These are phyloP conservation scores for Bathelium albidoporum DNA, from an alignment of 495 filamentous ascomycete genomes.

Conservation along the genomic window DNA sequence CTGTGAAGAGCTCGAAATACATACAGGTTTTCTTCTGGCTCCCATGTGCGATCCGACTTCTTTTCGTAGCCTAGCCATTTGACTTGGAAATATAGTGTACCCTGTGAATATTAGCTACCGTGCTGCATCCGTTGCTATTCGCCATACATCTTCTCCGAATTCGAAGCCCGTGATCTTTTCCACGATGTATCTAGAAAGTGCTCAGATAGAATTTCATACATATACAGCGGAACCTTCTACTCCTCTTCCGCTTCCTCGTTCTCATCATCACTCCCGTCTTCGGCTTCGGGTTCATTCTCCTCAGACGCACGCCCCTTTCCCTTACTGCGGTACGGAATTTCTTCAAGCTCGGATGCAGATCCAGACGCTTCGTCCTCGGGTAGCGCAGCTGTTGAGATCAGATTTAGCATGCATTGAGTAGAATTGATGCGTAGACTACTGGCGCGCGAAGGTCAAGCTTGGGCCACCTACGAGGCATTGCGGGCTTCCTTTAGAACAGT, in stretches of 20 bases:
- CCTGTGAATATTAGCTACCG: conserved; percentile 26
- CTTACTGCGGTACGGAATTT: conserved; percentile 25
- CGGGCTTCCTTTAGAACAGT: background rate
- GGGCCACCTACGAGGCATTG: conserved; percentile 10
- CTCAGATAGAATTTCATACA: conserved; percentile 27
- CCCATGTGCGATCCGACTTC: conserved; percentile 46
- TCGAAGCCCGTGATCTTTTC: conserved; percentile 46
- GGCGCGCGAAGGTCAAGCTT: background rate
- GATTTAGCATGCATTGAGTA: background rate
- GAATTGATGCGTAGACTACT: background rate
- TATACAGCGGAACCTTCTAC: conserved; percentile 36
- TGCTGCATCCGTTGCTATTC: background rate
- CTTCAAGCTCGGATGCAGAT: conserved; percentile 19
- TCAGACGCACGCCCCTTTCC: conserved; percentile 25
- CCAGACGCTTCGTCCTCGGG: conserved; percentile 25
- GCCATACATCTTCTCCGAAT: conserved; percentile 33
- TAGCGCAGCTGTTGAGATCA: conserved; percentile 21
- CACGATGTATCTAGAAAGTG: conserved; percentile 44
- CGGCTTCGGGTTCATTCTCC: conserved; percentile 28
- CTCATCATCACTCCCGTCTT: conserved; percentile 28
- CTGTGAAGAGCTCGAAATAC: conserved; percentile 22
- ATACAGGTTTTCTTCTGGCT: conserved; percentile 48
- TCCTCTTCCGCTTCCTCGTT: conserved; percentile 35
- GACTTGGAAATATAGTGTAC: conserved; percentile 39
- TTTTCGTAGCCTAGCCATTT: conserved; percentile 58